phyloP scores from a whole-genome alignment of 208 protist species.

The Porcisia hertigi region DNA sequence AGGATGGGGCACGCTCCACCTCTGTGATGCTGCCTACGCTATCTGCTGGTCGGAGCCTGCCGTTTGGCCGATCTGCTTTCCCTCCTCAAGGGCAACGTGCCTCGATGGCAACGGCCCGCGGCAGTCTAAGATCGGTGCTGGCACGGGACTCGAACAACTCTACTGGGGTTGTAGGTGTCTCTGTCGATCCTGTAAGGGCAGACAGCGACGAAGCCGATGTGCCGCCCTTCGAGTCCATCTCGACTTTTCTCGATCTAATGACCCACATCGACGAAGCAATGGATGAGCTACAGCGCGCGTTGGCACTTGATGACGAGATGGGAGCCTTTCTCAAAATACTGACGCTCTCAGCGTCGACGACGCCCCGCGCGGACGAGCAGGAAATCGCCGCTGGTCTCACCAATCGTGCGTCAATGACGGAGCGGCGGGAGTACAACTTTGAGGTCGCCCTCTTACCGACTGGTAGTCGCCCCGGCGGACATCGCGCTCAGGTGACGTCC shows the following conservation, averaged over 20 bases:
- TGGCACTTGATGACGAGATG: constrained; percentile 87
- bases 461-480: constrained; percentile 28
- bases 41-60: not conserved
- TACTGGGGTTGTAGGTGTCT: not conserved
- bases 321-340: constrained; percentile 84
- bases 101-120: not conserved
- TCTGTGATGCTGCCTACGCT: not conserved
- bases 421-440: constrained; percentile 44
- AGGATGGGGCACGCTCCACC: not conserved
- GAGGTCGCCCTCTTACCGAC: constrained; percentile 65
- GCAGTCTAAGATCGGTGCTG: not conserved
- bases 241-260: constrained; percentile 51
- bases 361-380: constrained; percentile 49
- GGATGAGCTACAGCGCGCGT: constrained; percentile 52
- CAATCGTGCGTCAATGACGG: constrained; percentile 11
- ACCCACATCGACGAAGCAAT: constrained; percentile 51
- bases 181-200: constrained; percentile 15
- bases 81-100: not conserved
- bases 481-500: not conserved
- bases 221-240: constrained; percentile 62
- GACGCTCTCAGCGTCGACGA: constrained; percentile 80
- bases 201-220: constrained; percentile 29
- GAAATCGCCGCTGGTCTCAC: constrained; percentile 3
- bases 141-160: not conserved
- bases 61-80: not conserved